A percentile compares a stretch with the other conserved stretches of the same genome.
phyloP scores from a whole-genome alignment of 495 filamentous ascomycete genomes.

The Hypoxylon crocopeplum region DNA sequence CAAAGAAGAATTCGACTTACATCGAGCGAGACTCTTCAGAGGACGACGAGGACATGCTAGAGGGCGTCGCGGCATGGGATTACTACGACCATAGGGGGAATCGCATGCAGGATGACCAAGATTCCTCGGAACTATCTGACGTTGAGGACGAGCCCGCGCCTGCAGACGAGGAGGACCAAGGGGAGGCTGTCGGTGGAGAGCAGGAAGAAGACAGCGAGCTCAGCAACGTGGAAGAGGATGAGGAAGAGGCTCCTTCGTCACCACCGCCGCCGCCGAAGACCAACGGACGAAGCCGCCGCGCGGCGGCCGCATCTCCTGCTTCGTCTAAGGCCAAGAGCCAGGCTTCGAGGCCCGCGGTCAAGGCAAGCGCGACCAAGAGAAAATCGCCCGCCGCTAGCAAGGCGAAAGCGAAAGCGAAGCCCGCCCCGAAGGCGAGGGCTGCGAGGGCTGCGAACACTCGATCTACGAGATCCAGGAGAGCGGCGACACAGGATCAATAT shows the following conservation, averaged over 20 bases:
- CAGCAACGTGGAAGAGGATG: slow-evolving; percentile 38
- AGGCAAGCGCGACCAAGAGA: slow-evolving; percentile 26
- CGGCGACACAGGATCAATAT: slow-evolving; percentile 26
- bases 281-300: slow-evolving; percentile 34
- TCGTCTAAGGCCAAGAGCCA: slow-evolving; percentile 24
- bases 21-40: slow-evolving; percentile 59
- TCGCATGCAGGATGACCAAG: slow-evolving; percentile 19
- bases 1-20: slow-evolving; percentile 50
- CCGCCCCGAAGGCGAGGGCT: slow-evolving; percentile 28
- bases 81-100: slow-evolving; percentile 48
- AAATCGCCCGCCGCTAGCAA: slow-evolving; percentile 32
- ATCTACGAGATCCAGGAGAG: slow-evolving; percentile 39
- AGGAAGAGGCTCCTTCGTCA: slow-evolving; percentile 30
- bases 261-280: slow-evolving; percentile 26
- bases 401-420: slow-evolving; percentile 36
- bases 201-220: slow-evolving; percentile 35
- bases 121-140: slow-evolving; percentile 35
- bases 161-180: slow-evolving; percentile 35
- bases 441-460: slow-evolving; percentile 30
- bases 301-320: slow-evolving; percentile 17
- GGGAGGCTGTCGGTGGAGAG: slow-evolving; percentile 23
- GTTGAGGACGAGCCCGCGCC: slow-evolving; percentile 30
- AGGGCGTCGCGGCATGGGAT: slow-evolving; percentile 62
- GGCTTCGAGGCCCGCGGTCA: slow-evolving; percentile 35
- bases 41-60: slow-evolving; percentile 64